Evolutionary conservation across 805 yeast genomes (phyloP), one percentile per base, ranked within the genome.

Genomic region (Sugiyamaella smithiae): DNA sequence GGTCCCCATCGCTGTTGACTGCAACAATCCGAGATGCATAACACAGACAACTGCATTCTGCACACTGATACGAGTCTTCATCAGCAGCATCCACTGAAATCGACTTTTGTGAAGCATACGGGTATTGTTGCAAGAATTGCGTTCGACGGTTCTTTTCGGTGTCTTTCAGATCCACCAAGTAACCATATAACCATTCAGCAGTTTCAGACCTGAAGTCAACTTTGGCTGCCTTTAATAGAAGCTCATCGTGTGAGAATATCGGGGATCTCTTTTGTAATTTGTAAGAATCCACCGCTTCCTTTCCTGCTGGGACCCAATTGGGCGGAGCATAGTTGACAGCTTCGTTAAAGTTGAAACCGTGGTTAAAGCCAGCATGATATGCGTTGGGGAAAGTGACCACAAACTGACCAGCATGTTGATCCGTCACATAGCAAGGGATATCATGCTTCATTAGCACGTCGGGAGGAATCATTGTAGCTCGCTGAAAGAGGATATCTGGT

Each of bases 311-410:
- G 9, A 67, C 62, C 73, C 73, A 69, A 35, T 67, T 68, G 2
- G 64, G 59, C 5, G 73, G 72, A 1, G 72, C 72, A 48, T 67
- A 69, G 49, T 69, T 69, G 20, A 69, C 73, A 0, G 73, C 73
- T 49, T 68, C 73, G 46, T 67, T 67, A 46, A 64, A 60, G 63
- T 90, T 90, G 63, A 78, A 87, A 0, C 96, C 96, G 55, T 82
- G 80, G 60, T 88, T 88, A 66, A 88, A 87, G 0, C 96, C 95
- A 1, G 93, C 82, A 67, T 88, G 95, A 61, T 86, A 88, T 11
- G 91, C 93, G 64, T 84, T 84, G 1, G 97, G 97, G 60, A 84
- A 89, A 0, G 96, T 87, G 1, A 89, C 75, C 14, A 89, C 80
- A 60, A 83, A 85, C 60, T 89, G 96, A 47, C 87, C 87, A 0